A percentile compares a stretch with the other conserved stretches of the same genome.
phyloP scores from a whole-genome alignment of 495 filamentous ascomycete species.

The Darksidea phi region DNA sequence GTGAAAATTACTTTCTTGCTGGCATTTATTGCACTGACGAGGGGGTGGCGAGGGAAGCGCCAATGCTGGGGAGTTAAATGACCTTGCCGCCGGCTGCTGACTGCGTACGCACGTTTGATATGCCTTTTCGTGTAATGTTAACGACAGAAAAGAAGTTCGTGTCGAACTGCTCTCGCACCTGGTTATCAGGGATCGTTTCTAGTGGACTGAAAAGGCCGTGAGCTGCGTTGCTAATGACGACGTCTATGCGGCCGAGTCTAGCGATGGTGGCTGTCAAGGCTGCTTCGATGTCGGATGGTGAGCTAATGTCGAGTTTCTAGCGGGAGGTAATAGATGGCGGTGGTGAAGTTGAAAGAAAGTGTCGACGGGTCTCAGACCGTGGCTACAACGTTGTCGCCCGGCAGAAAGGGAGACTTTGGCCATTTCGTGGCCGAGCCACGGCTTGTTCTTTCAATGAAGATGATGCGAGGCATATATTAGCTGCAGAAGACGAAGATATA shows the following conservation, averaged over 20 bases:
- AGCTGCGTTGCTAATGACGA: slow-evolving; percentile 58
- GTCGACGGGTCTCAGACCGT: not conserved
- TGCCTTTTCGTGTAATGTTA: slow-evolving; percentile 44
- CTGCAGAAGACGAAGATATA: not conserved
- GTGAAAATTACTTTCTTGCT: not conserved
- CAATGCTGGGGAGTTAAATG: not conserved
- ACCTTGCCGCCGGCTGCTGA: not conserved
- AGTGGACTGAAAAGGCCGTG: slow-evolving; percentile 27
- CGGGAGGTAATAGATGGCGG: slow-evolving; percentile 41
- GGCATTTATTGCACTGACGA: not conserved
- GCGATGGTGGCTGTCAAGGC: slow-evolving; percentile 42
- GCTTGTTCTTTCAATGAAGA: not conserved
- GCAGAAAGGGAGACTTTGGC: not conserved
- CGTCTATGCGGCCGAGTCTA: slow-evolving; percentile 48
- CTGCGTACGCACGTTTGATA: slow-evolving; percentile 46
- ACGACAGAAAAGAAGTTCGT: slow-evolving; percentile 57
- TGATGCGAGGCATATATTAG: not conserved
- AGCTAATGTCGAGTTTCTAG: slow-evolving; percentile 49
- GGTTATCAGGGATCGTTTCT: slow-evolving; percentile 35
- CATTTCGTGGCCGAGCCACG: not conserved
- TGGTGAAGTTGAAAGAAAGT: not conserved
- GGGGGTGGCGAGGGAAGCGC: not conserved
- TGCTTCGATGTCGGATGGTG: slow-evolving; percentile 41
- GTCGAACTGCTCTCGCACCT: slow-evolving; percentile 48
- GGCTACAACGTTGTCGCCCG: not conserved